Conservation (phyloP, 2,329 filamentous ascomycete genomes). For the Aspergillus tubingensis region DNA sequence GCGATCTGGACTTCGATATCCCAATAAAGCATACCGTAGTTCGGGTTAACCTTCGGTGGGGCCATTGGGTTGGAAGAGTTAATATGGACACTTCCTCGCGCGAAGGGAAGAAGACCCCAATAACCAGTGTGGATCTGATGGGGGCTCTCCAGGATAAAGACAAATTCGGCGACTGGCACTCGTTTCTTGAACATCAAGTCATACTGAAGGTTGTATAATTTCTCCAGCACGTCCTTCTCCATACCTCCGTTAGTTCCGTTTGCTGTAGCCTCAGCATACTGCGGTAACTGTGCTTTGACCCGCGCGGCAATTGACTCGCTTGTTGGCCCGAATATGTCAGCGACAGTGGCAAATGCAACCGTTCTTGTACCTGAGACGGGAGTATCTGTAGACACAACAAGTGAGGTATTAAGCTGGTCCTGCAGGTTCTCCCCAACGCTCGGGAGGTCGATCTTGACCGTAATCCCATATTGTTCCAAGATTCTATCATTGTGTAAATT, state of each 20-base stretch:
- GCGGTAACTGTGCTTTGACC: conserved; percentile 21
- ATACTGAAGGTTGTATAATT: conserved; percentile 29
- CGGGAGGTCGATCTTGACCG: conserved; percentile 32
- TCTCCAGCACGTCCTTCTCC: conserved; percentile 22
- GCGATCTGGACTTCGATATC: conserved; percentile 27
- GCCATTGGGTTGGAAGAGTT: conserved; percentile 20
- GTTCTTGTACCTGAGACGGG: conserved; percentile 16
- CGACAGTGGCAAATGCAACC: conserved; percentile 25
- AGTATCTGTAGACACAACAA: conserved; percentile 14
- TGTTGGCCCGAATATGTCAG: conserved; percentile 27
- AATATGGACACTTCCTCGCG: conserved; percentile 20
- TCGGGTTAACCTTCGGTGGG: conserved; percentile 28
- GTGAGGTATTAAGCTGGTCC: conserved; percentile 41
- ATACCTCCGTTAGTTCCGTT: conserved; percentile 18
- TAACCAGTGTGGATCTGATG: conserved; percentile 30
- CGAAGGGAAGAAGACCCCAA: conserved; percentile 32
- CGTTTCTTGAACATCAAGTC: conserved; percentile 29
- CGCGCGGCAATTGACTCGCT: conserved; percentile 18
- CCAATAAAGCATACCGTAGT: conserved; percentile 30
- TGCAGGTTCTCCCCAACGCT: conserved; percentile 54
- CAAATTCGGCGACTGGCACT: conserved; percentile 29
- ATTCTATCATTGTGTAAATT: conserved; percentile 13
- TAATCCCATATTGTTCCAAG: conserved; percentile 28
- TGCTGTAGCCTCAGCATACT: conserved; percentile 23
- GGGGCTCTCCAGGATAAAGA: conserved; percentile 22